Evolutionary conservation across 805 yeast species (phyloP), one percentile per base, ranked within the genome.

Genomic region (Candida taoyuanica): DNA sequence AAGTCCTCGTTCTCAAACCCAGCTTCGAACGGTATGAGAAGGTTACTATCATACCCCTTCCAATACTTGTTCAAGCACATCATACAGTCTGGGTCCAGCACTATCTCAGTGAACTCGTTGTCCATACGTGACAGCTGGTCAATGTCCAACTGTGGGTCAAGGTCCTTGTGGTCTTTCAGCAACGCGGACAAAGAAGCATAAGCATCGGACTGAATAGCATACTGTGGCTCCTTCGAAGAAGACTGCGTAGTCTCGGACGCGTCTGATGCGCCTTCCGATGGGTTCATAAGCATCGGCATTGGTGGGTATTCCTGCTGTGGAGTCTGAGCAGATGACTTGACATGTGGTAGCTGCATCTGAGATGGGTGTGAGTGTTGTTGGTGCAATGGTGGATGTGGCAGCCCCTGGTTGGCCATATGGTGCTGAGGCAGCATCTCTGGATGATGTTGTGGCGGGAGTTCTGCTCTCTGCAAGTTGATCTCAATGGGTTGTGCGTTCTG

Each of bases 11-110:
- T 39, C 16, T 49, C 57, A 30, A 50, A 51, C 1, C 49, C 52
- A 3, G 16, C 9, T 14, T 47, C 47, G 33, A 50, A 48, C 3
- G 31, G 31, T 7, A 32, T 19, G 3, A 44, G 20, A 3, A 34
- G 7, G 2, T 7, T 8, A 11, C 17, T n/a, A 17, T 50, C 48
- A 18, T 45, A 35, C 2, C 33, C 37, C 2, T 33, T 23, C 58
- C 58, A 55, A 17, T 28, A 37, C 28, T 31, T 50, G 35, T 55
- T 55, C 37, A 53, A 29, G 17, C 33, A 29, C 30, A 33, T 46
- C 23, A 46, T 32, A 24, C 59, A 55, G 7, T 44, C 44, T n/a
- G 55, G 56, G 28, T 50, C 52, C 7, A 55, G 23, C 1, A 43
- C 44, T 16, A 55, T 50, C 31, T 50, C 54, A 3, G 47, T 47